Conservation (phyloP, 2,329 filamentous ascomycete species). For the Diaporthe sp. region DNA sequence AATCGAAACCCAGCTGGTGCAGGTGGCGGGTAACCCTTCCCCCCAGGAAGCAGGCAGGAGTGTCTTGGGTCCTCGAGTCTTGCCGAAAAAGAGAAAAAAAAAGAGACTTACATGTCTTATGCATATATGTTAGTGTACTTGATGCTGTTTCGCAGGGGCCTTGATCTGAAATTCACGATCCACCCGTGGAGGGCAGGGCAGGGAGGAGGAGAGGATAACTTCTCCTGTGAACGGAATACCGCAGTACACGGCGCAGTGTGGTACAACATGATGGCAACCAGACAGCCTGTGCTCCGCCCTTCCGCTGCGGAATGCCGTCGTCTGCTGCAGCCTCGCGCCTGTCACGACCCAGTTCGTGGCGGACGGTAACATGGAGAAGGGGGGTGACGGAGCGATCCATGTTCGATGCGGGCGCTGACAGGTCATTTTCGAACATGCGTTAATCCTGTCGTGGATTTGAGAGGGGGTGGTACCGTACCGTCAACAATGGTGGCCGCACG, state of each 20-base stretch:
- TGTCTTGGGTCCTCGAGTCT: background rate
- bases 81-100: background rate
- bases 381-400: conserved; percentile 2
- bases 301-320: conserved; percentile 5
- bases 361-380: background rate
- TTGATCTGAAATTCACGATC: too few species aligned
- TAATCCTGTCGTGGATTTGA: background rate
- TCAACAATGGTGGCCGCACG: background rate
- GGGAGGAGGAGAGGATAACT: background rate
- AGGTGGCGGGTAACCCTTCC: background rate
- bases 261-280: background rate
- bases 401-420: conserved; percentile 13
- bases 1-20: background rate
- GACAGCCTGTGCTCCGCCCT: background rate
- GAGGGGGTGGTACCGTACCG: background rate
- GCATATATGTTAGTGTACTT: background rate
- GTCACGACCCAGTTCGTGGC: conserved; percentile 22
- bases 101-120: background rate
- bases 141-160: background rate
- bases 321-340: conserved; percentile 17
- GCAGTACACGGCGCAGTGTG: background rate
- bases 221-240: background rate
- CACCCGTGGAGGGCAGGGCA: background rate
- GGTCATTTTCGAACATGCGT: background rate
- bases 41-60: background rate